Conservation (phyloP, 129 eudicot genomes). For the Smallanthus sonchifolius region DNA sequence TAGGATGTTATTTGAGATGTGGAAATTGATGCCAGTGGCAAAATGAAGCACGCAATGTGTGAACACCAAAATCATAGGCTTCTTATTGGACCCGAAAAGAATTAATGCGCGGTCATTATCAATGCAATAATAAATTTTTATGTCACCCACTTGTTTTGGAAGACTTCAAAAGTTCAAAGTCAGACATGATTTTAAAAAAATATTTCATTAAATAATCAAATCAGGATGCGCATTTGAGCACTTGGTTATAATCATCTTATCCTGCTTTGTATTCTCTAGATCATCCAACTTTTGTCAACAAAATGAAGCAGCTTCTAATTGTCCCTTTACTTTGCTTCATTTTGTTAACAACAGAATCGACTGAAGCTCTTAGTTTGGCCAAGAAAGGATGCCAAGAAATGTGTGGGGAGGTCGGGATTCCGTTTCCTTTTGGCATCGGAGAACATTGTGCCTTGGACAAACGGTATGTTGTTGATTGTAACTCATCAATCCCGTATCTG, state of each 20-base stretch:
- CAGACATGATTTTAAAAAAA: neutral
- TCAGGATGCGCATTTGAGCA: neutral
- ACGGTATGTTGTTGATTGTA: constrained; percentile 21
- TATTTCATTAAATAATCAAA: neutral
- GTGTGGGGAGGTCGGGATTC: constrained; percentile 21
- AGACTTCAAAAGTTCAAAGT: neutral
- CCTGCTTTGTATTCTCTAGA: neutral
- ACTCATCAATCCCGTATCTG: constrained; percentile 12
- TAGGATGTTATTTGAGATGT: no score
- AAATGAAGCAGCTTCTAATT: constrained; percentile 12
- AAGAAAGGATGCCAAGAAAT: constrained; percentile 12
- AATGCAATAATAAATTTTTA: neutral
- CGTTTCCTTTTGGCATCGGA: constrained; percentile 29
- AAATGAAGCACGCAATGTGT: neutral
- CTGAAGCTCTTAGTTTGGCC: neutral
- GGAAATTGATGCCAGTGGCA: no score
- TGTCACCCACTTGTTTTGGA: neutral
- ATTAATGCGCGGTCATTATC: neutral
- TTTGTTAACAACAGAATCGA: neutral
- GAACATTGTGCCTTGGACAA: constrained; percentile 9
- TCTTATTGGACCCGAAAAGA: neutral
- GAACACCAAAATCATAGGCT: neutral
- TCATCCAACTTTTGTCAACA: neutral
- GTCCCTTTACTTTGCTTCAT: constrained; percentile 5
- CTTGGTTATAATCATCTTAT: neutral